phyloP scores from a whole-genome alignment of 2,329 filamentous ascomycete genomes.

The Aureobasidium pullulans region DNA sequence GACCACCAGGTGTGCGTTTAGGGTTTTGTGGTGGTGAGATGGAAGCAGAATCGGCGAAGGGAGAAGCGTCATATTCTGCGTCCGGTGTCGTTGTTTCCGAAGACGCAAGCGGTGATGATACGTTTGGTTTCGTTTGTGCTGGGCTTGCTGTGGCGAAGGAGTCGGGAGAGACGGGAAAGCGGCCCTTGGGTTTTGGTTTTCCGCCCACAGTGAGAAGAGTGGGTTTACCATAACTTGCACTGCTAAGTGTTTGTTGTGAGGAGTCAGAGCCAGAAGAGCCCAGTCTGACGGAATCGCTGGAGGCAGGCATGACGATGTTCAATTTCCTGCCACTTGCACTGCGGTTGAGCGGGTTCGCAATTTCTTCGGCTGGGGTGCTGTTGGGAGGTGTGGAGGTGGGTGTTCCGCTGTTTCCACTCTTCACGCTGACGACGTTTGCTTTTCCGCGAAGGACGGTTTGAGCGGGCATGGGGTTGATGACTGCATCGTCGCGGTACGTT shows the following conservation, averaged over 20 bases:
- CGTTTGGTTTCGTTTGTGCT: conserved; percentile 21
- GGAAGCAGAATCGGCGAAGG: conserved; percentile 18
- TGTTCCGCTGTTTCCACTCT: conserved; percentile 55
- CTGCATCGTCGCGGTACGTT: conserved; percentile 85
- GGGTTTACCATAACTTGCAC: conserved; percentile 36
- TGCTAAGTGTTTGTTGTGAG: conserved; percentile 27
- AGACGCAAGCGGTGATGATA: conserved; percentile 17
- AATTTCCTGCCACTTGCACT: conserved; percentile 18
- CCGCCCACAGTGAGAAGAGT: conserved; percentile 37
- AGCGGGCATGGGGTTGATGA: conserved; percentile 69
- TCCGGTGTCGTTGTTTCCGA: not conserved
- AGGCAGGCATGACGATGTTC: conserved; percentile 35
- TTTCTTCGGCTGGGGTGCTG: conserved; percentile 34
- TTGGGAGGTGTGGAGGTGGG: conserved; percentile 33
- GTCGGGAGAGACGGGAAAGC: conserved; percentile 22
- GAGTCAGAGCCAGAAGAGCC: conserved; percentile 24
- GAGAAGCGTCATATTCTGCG: not conserved
- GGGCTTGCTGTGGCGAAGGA: conserved; percentile 18
- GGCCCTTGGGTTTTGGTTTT: conserved; percentile 26
- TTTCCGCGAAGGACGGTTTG: conserved; percentile 83
- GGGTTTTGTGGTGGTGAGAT: not conserved
- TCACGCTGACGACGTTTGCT: conserved; percentile 89
- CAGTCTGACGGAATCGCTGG: conserved; percentile 19
- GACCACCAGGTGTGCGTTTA: not conserved
- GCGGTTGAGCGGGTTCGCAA: conserved; percentile 40